Percentiles rank a stretch among this genome's conserved stretches.
These are phyloP conservation scores for Astrephomene gubernaculifera DNA, from an alignment of 139 green algal genomes.

Conservation along the genomic window DNA sequence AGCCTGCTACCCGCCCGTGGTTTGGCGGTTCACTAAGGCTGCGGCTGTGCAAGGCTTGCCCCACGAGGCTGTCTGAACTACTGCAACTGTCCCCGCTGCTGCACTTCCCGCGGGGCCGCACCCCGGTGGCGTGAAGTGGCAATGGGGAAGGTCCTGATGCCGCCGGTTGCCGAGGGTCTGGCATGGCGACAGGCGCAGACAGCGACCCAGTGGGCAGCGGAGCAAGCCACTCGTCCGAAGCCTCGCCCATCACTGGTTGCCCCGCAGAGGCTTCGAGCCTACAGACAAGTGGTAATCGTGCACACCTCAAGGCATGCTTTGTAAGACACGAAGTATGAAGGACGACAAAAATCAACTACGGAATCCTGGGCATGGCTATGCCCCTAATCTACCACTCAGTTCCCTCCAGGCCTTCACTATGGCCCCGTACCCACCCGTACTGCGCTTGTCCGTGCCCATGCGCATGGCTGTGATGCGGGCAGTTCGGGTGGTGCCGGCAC, in stretches of 20 bases:
- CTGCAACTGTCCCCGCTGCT: slow-evolving; percentile 19
- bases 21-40: slow-evolving; percentile 30
- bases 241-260: slow-evolving; percentile 15
- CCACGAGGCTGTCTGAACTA: slow-evolving; percentile 18
- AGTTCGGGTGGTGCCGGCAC: slow-evolving; percentile 37
- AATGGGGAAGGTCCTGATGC: neutral
- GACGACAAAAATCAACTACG: no score
- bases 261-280: slow-evolving; percentile 28
- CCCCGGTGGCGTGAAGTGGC: neutral
- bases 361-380: no score
- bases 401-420: neutral
- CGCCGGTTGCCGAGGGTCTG: slow-evolving; percentile 4
- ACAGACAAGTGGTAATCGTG: no score
- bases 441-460: neutral
- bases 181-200: neutral
- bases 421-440: slow-evolving; percentile 22
- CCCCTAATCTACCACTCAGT: no score
- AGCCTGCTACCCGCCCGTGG: slow-evolving; percentile 8
- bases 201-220: neutral
- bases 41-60: slow-evolving; percentile 20
- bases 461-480: slow-evolving; percentile 27
- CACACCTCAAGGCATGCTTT: no score
- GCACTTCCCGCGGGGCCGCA: neutral
- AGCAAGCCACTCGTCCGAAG: slow-evolving; percentile 40
- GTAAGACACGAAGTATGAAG: no score